A percentile compares a stretch with the other conserved stretches of the same genome.
Conservation (phyloP, 495 filamentous ascomycete species). For the Penicillium diatomitis region DNA sequence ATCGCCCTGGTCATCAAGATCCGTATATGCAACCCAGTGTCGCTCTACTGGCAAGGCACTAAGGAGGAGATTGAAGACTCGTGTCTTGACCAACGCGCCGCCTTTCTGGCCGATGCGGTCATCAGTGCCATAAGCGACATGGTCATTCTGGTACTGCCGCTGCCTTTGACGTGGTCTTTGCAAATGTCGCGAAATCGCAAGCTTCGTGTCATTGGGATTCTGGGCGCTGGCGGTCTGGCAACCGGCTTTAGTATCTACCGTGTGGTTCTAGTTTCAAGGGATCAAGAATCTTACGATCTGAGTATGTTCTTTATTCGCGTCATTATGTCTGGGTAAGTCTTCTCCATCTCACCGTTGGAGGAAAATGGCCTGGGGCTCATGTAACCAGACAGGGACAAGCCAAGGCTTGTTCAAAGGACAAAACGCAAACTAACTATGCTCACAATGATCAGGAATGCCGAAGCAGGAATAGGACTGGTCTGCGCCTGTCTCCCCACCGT, state of each 20-base stretch:
- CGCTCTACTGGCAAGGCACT: slow-evolving; percentile 13
- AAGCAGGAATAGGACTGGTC: slow-evolving; percentile 39
- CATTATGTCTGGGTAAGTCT: slow-evolving; percentile 36
- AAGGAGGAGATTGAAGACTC: slow-evolving; percentile 4
- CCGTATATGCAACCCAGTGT: slow-evolving; percentile 16
- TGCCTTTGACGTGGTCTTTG: slow-evolving; percentile 39
- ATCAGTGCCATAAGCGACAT: slow-evolving; percentile 40
- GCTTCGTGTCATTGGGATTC: slow-evolving; percentile 35
- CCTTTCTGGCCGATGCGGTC: slow-evolving; percentile 38
- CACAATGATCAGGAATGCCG: slow-evolving; percentile 28
- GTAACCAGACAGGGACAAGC: too few species aligned
- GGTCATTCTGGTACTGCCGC: slow-evolving; percentile 35
- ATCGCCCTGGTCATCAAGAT: slow-evolving; percentile 19
- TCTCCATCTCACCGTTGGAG: not conserved
- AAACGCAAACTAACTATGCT: not conserved
- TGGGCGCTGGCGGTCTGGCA: slow-evolving; percentile 39
- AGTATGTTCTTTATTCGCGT: slow-evolving; percentile 36
- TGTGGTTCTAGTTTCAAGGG: slow-evolving; percentile 30
- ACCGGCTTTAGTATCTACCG: slow-evolving; percentile 38
- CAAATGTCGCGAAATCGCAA: slow-evolving; percentile 39
- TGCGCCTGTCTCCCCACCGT: slow-evolving; percentile 38
- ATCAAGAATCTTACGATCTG: slow-evolving; percentile 23
- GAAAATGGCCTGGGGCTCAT: not conserved
- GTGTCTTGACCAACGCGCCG: slow-evolving; percentile 35
- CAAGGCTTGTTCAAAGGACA: too few species aligned